Base-by-base conservation (phyloP, 2,329 filamentous ascomycete species). In the Fusarium brachygibbosum region DNA sequence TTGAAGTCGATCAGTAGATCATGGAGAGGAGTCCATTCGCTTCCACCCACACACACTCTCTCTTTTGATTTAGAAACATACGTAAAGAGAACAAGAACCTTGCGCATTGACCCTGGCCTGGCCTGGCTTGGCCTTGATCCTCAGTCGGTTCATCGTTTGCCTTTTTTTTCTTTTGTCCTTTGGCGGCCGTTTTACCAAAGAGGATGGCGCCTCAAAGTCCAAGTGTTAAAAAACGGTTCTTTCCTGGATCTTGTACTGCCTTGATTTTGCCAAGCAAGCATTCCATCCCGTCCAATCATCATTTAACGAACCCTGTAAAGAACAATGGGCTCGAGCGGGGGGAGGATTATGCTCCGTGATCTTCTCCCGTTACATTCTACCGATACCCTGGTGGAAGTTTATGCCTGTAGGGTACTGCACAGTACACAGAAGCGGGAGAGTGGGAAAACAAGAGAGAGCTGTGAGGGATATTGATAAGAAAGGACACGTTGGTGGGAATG, bases 271-370 rank as follows among this genome's bases (percentile, higher is more conserved):
- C 58, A 63, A 44, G 57, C 29, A 62, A 45, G 50, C 66, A 68
- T 69, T 68, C 60, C 65, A 66, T 38, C 46, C 21, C 46, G 59
- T 21, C 66, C 61, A 69, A 61, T 54, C 51, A 57, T 34, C 32
- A n/a, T 65, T 44, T 61, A 23, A 42, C 37, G 34, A 49, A 44
- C 60, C 66, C 48, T 66, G 51, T 45, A 29, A 25, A 41, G 66
- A 66, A 66, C 42, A 52, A 50, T 46, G 23, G 46, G 44, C 49
- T 61, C 48, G 49, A 45, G 52, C 29, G n/a, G 50, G 56, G 64
- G 48, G 21, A 50, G n/a, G 21, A 45, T 40, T 42, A 40, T 42
- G 25, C 52, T 59, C 53, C 37, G 52, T 56, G 49, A 51, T 50
- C 44, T 42, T 61, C 45, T 28, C 56, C 48, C 21, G 52, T 63